Conservation (phyloP, 345 rosid species). For the Balakata baccata region DNA sequence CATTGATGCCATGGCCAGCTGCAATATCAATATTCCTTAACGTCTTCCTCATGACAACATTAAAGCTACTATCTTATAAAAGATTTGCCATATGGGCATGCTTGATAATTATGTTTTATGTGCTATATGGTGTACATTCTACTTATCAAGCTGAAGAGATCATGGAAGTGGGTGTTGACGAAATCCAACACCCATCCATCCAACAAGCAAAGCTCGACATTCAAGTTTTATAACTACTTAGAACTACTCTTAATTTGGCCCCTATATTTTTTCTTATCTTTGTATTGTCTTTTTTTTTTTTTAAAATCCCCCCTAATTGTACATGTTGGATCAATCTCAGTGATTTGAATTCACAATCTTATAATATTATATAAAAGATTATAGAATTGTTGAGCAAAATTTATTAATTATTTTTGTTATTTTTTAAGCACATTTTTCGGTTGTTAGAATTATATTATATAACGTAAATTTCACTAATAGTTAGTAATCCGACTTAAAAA, state of each 20-base stretch:
- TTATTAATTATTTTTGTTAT: not conserved
- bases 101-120: slow-evolving; percentile 60
- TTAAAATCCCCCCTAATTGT: not conserved
- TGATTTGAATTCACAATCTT: not conserved
- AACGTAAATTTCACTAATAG: no score
- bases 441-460: no score
- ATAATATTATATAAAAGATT: not conserved
- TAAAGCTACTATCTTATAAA: slow-evolving; percentile 53
- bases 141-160: slow-evolving; percentile 74
- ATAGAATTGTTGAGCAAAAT: not conserved
- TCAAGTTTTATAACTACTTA: slow-evolving; percentile 31
- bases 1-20: slow-evolving; percentile 94
- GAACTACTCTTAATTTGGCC: not conserved
- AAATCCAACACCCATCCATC: slow-evolving; percentile 31
- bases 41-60: slow-evolving; percentile 64
- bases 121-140: slow-evolving; percentile 82
- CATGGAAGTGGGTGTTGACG: slow-evolving; percentile 30
- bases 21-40: slow-evolving; percentile 68
- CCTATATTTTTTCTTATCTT: not conserved
- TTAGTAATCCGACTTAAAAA: not conserved
- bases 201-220: slow-evolving; percentile 44
- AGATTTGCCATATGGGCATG: slow-evolving; percentile 76
- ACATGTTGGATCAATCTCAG: no score
- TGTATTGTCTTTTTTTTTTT: not conserved
- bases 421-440: not conserved